A percentile compares a stretch with the other conserved stretches of the same genome.
Evolutionary conservation across 257 asterid species (phyloP).

Genomic region (Voacanga thouarsii): DNA sequence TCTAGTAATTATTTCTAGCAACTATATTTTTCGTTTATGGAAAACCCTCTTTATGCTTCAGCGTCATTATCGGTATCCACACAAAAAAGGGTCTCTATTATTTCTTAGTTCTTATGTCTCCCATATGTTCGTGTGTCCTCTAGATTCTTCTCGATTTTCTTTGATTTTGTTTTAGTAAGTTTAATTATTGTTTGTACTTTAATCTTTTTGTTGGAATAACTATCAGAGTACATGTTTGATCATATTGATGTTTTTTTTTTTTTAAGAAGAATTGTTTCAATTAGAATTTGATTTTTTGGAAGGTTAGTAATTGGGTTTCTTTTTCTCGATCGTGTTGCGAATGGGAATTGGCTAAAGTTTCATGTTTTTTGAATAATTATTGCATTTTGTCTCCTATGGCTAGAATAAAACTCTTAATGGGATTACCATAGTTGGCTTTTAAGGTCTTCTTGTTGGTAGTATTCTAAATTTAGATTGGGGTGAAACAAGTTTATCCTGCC

Average conservation of each 20-base stretch:
- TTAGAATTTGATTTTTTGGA: background rate
- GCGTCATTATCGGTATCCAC: background rate
- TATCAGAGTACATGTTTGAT: background rate
- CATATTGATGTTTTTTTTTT: background rate
- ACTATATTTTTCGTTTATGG: too few species aligned
- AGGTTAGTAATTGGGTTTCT: background rate
- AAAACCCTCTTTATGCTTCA: too few species aligned
- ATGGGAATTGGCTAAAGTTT: background rate
- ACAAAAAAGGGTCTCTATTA: background rate
- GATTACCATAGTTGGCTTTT: background rate
- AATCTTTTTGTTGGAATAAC: background rate
- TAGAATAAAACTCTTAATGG: background rate
- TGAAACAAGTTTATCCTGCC: background rate
- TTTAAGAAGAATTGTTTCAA: background rate
- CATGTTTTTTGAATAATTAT: background rate
- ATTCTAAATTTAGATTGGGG: too few species aligned
- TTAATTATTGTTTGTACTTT: background rate
- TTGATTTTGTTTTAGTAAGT: background rate
- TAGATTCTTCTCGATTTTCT: background rate
- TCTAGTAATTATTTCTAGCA: too few species aligned
- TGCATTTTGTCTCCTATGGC: background rate
- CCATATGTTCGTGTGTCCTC: background rate
- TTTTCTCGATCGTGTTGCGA: background rate
- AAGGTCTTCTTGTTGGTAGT: background rate
- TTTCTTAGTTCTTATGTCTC: conserved; percentile 6